These are phyloP conservation scores for Aspergillus bertholletiae DNA, from an alignment of 495 filamentous ascomycete species.

Conservation along the genomic window DNA sequence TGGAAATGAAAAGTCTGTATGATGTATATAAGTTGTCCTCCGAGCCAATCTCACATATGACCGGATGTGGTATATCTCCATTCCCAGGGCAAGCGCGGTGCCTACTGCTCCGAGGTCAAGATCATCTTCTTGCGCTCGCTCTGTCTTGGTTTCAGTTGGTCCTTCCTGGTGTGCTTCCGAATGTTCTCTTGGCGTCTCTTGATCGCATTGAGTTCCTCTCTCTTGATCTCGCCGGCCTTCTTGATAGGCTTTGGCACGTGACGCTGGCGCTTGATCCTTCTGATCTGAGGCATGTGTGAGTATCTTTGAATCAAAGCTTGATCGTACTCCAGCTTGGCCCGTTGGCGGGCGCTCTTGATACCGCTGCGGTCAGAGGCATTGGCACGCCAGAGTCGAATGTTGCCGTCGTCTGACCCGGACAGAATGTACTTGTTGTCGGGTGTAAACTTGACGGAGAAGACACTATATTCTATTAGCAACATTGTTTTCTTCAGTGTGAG, in stretches of 20 bases:
- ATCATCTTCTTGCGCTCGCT: slow-evolving; percentile 94
- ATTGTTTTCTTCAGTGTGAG: not conserved
- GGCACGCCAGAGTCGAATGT: slow-evolving; percentile 86
- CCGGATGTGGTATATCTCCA: not conserved
- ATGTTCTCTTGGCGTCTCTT: slow-evolving; percentile 93
- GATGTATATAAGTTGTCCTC: slow-evolving; percentile 7
- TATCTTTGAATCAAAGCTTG: slow-evolving; percentile 79
- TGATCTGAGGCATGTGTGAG: slow-evolving; percentile 93
- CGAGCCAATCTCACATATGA: not conserved
- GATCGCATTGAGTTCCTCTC: slow-evolving; percentile 78
- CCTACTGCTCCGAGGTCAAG: slow-evolving; percentile 68
- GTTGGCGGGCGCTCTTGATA: slow-evolving; percentile 77
- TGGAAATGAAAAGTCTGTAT: slow-evolving; percentile 2
- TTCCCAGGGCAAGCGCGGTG: not conserved
- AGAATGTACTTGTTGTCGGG: slow-evolving; percentile 87
- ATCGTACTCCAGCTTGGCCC: slow-evolving; percentile 90
- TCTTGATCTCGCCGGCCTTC: slow-evolving; percentile 97
- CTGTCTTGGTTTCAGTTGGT: slow-evolving; percentile 61
- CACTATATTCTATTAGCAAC: slow-evolving; percentile 35
- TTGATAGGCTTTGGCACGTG: slow-evolving; percentile 92
- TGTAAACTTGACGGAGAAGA: slow-evolving; percentile 82
- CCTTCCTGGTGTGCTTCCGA: slow-evolving; percentile 82
- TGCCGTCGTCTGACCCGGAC: slow-evolving; percentile 88
- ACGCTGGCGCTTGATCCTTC: slow-evolving; percentile 82
- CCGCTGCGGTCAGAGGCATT: slow-evolving; percentile 83